These are phyloP conservation scores for Trifolium subterraneum DNA, from an alignment of 306 rosid species.

Conservation along the genomic window DNA sequence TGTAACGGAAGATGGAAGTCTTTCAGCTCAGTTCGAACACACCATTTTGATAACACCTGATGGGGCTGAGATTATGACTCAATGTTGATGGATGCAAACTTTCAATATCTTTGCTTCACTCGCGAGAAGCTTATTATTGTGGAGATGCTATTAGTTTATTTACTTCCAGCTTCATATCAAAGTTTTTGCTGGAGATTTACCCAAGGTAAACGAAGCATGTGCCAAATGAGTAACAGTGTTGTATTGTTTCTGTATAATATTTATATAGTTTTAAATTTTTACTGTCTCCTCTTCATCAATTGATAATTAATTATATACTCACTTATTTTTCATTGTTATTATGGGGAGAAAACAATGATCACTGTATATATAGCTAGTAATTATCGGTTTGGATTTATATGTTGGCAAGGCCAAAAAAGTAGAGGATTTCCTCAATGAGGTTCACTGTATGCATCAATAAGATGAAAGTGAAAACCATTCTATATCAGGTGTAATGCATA, in stretches of 20 bases:
- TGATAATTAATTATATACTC: conserved; percentile 15
- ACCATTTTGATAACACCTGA: conserved; percentile 76
- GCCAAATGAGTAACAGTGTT: conserved; percentile 38
- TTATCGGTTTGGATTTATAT: neutral
- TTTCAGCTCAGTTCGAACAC: conserved; percentile 96
- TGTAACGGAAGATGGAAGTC: conserved; percentile 86
- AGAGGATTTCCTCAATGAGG: no score
- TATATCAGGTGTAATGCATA: no score
- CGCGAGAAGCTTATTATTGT: conserved; percentile 23
- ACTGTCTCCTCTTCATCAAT: conserved; percentile 1
- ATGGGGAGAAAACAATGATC: neutral
- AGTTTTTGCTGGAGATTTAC: conserved; percentile 33
- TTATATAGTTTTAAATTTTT: neutral
- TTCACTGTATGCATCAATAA: no score
- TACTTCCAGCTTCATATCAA: conserved; percentile 39
- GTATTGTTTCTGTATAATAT: conserved; percentile 31
- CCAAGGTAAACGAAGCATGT: neutral
- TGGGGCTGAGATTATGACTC: conserved; percentile 88
- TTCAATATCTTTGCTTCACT: conserved; percentile 29
- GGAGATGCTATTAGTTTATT: conserved; percentile 33
- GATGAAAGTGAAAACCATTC: no score
- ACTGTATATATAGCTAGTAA: neutral
- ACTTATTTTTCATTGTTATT: neutral
- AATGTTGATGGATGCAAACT: conserved; percentile 52
- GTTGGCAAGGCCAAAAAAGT: neutral